These are phyloP conservation scores for Vitis vinifera DNA, from an alignment of 164 flowering plant species.

Conservation along the genomic window DNA sequence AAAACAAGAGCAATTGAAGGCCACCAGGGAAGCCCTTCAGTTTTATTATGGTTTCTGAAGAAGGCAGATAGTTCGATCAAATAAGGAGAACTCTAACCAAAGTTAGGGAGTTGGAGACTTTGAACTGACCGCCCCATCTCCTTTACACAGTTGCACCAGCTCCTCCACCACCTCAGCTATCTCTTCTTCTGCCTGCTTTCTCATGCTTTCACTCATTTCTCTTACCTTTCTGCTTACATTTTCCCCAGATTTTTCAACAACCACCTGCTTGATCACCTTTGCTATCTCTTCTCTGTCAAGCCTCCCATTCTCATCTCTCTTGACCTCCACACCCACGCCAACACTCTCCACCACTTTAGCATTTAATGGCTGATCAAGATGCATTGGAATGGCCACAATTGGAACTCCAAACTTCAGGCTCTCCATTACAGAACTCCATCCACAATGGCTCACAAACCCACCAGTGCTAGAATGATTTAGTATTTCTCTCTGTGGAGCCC, in stretches of 20 bases:
- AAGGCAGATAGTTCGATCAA: too few relatives aligned
- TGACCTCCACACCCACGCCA: conserved; percentile 12
- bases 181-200: conserved; percentile 13
- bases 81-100: too few relatives aligned
- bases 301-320: neutral
- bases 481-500: conserved; percentile 25
- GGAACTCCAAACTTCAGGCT: conserved; percentile 24
- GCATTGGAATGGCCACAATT: conserved; percentile 24
- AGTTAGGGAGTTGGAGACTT: too few relatives aligned
- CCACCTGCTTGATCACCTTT: conserved; percentile 15
- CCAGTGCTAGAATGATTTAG: conserved; percentile 20
- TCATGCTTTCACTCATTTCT: conserved; percentile 12
- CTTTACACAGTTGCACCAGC: neutral
- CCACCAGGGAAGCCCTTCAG: too few relatives aligned
- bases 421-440: conserved; percentile 32
- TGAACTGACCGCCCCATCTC: too few relatives aligned
- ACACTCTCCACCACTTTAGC: conserved; percentile 18
- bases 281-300: conserved; percentile 20
- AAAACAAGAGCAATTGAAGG: too few relatives aligned
- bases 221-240: conserved; percentile 9
- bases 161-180: conserved; percentile 13
- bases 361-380: conserved; percentile 26
- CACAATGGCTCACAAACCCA: conserved; percentile 33
- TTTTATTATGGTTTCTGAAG: too few relatives aligned
- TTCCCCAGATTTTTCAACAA: conserved; percentile 11